Conservation (phyloP, 768 basidiomycete genomes). For the Mycena latifolia region DNA sequence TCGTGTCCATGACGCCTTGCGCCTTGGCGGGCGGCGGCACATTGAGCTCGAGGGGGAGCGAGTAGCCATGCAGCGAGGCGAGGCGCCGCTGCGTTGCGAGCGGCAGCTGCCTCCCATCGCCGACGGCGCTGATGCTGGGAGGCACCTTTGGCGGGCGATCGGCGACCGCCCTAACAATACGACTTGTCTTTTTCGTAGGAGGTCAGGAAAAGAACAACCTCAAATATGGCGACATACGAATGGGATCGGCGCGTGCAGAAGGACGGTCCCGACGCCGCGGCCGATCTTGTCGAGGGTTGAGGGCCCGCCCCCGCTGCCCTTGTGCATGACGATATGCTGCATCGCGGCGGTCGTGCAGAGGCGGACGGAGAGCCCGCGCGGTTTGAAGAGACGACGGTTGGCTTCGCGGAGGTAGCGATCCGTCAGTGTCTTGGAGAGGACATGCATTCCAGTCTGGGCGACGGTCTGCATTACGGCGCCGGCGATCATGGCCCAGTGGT, state of each 20-base stretch:
- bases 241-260: slow-evolving; percentile 32
- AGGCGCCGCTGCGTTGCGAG: slow-evolving; percentile 37
- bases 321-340: slow-evolving; percentile 34
- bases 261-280: slow-evolving; percentile 33
- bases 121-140: slow-evolving; percentile 28
- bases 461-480: slow-evolving; percentile 31
- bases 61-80: slow-evolving; percentile 36
- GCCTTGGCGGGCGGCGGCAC: slow-evolving; percentile 41
- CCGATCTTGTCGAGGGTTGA: slow-evolving; percentile 35
- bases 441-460: slow-evolving; percentile 38
- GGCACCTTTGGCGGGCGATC: slow-evolving; percentile 31
- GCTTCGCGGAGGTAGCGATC: slow-evolving; percentile 42
- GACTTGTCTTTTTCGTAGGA: slow-evolving; percentile 1
- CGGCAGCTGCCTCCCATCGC: slow-evolving; percentile 18
- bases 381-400: slow-evolving; percentile 38
- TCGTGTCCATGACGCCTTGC: slow-evolving; percentile 37
- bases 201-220: too few relatives aligned
- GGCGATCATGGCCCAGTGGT: slow-evolving; percentile 41
- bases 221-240: neutral
- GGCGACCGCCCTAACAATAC: slow-evolving; percentile 34
- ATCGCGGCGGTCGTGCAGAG: slow-evolving; percentile 41
- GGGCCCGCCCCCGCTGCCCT: slow-evolving; percentile 14
- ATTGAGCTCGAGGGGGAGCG: slow-evolving; percentile 35
- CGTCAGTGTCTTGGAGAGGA: slow-evolving; percentile 41
- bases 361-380: slow-evolving; percentile 40